Evolutionary conservation across 371 early-diverging fungal species (phyloP), one percentile per base, ranked within the genome.

Genomic region (Saksenaea oblongispora): DNA sequence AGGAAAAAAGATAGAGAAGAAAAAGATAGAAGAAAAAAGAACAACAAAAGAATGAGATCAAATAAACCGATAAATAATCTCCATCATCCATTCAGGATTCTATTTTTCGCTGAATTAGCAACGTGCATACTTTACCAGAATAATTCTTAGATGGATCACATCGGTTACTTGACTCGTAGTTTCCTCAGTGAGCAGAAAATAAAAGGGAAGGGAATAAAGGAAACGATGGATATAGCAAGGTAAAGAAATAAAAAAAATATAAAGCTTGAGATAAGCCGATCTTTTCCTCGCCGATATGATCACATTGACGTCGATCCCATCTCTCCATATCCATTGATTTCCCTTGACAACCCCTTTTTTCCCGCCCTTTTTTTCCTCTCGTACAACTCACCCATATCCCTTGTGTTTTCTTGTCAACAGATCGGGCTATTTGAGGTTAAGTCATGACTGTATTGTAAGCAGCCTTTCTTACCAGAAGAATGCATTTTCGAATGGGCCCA

Each of bases 401-500:
- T 78, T 82, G 70, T 91, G 91, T 66, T 84, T 85, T 54, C 89
- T 74, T 26, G 80, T 72, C 26, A 67, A 53, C 22, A 77, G 60
- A 64, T 90, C 87, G 1, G 90, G 87, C 77, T 82, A 13, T 34
- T 34, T 27, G 54, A 34, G 57, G 35, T 5, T n/a, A 7, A 27
- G 47, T 57, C 54, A 27, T 41, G 56, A 34, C 31, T 26, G 26
- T 53, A 35, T 34, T 56, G 39, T n/a, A 18, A 28, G 4, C n/a
- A 28, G 24, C 18, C 11, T 7, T 3, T 35, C 69, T 67, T 75
- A 89, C 87, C 76, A 84, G 68, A 55, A 93, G 72, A 17, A 87
- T 76, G 42, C 90, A 91, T 17, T 74, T 72, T 34, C 71, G 73
- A 31, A 94, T 83, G 10, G 70, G 69, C 8, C 94, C 94, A 79